phyloP scores from a whole-genome alignment of 2,329 filamentous ascomycete genomes.

The Botrytis deweyae region DNA sequence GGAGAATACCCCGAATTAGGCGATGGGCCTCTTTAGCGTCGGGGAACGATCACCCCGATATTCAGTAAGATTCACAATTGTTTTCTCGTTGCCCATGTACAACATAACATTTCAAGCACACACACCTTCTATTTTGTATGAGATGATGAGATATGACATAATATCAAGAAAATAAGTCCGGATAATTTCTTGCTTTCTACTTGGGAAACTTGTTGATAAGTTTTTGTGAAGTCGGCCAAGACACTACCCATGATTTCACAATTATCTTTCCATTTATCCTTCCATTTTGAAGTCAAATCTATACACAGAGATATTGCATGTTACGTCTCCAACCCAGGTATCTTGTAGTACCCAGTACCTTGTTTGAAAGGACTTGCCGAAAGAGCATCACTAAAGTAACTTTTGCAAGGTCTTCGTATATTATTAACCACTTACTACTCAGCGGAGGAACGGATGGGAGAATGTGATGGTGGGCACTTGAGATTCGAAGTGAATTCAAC shows the following conservation, averaged over 20 bases:
- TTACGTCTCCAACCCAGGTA: neutral
- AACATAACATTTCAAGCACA: constrained; percentile 5
- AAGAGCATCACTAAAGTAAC: neutral
- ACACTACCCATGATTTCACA: neutral
- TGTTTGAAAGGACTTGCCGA: neutral
- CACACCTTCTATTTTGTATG: constrained; percentile 14
- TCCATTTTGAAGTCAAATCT: neutral
- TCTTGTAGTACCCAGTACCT: neutral
- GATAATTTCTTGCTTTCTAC: neutral
- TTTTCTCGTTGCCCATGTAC: constrained; percentile 10
- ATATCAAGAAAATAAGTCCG: neutral
- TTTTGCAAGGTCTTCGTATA: constrained; percentile 12
- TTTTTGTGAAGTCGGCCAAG: neutral
- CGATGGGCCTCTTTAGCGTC: neutral
- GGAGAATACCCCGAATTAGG: neutral
- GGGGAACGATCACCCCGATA: constrained; percentile 5
- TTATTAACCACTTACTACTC: neutral
- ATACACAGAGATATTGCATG: neutral
- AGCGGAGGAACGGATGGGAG: neutral
- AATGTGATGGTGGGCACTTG: neutral
- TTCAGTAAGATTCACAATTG: constrained; percentile 15
- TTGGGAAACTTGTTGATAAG: neutral
- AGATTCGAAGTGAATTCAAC: neutral
- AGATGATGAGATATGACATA: constrained; percentile 1
- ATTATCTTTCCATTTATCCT: neutral